phyloP scores from a whole-genome alignment of 169 alveolate species.

The Cryptosporidium tyzzeri region DNA sequence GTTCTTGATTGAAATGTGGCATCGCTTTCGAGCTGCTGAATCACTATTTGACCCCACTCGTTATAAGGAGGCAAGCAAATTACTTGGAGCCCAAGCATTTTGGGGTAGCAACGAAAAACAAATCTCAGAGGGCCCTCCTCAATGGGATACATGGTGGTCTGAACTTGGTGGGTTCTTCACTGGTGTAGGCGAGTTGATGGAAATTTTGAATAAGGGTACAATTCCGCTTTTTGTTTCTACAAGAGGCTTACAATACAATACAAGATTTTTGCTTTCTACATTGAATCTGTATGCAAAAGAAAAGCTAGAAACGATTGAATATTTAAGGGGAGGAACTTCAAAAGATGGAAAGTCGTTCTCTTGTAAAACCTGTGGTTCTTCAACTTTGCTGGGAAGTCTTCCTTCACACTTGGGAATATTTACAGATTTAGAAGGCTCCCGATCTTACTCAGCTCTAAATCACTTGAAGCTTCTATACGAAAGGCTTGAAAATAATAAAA shows the following conservation, averaged over 20 bases:
- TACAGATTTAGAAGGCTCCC: constrained; percentile 50
- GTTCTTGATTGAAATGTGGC: constrained; percentile 55
- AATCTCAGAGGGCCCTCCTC: constrained; percentile 17
- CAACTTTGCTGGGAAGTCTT: constrained; percentile 22
- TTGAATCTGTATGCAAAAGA: constrained; percentile 45
- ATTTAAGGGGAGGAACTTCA: constrained; percentile 58
- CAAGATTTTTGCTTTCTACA: constrained; percentile 49
- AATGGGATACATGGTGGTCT: constrained; percentile 67
- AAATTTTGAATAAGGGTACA: constrained; percentile 40
- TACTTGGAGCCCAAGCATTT: constrained; percentile 70
- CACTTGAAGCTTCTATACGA: constrained; percentile 47
- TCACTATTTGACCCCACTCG: constrained; percentile 52
- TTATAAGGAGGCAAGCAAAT: constrained; percentile 45
- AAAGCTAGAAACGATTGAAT: constrained; percentile 53
- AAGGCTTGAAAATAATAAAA: constrained; percentile 39
- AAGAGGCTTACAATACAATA: constrained; percentile 38
- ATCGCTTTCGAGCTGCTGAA: constrained; percentile 60
- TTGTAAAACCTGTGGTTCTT: constrained; percentile 15
- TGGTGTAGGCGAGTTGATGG: constrained; percentile 56
- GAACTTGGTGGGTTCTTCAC: constrained; percentile 43
- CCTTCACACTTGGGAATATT: constrained; percentile 64
- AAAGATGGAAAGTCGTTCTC: constrained; percentile 30
- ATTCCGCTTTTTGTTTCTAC: constrained; percentile 67
- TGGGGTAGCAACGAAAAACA: constrained; percentile 42
- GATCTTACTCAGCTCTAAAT: constrained; percentile 62